phyloP scores from a whole-genome alignment of 805 yeast genomes.

The Candida montana region DNA sequence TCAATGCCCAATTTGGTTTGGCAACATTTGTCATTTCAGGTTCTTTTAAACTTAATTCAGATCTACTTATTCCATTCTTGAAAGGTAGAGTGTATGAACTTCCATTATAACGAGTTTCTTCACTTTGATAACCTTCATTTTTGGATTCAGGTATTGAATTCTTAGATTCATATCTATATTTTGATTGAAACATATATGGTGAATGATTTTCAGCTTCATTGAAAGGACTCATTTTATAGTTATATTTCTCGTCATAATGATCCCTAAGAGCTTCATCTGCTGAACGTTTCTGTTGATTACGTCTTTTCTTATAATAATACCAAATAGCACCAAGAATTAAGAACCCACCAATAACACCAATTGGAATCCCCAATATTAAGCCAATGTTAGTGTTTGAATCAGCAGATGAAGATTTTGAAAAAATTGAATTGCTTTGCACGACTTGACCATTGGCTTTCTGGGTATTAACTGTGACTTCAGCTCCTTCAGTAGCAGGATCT shows the following conservation, averaged over 20 bases:
- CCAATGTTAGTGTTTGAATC: conserved; percentile 13
- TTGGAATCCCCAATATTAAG: conserved; percentile 23
- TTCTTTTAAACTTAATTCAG: conserved; percentile 18
- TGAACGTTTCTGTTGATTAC: background rate
- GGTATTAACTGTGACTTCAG: background rate
- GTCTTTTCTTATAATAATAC: conserved; percentile 14
- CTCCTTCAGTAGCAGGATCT: no score
- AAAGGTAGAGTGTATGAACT: background rate
- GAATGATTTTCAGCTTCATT: conserved; percentile 5
- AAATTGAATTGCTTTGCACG: background rate
- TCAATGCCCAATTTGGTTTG: conserved; percentile 19
- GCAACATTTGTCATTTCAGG: conserved; percentile 9
- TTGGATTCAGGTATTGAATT: background rate
- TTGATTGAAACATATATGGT: conserved; percentile 6
- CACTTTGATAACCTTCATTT: background rate
- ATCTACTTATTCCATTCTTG: background rate
- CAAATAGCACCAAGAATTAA: conserved; percentile 11
- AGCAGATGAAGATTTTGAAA: conserved; percentile 1
- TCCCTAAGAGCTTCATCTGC: conserved; percentile 11
- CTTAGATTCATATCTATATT: background rate
- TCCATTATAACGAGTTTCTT: background rate
- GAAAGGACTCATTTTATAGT: conserved; percentile 16
- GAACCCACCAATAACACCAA: conserved; percentile 18
- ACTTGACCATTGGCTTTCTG: background rate
- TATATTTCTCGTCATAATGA: conserved; percentile 22